Base-by-base conservation (phyloP, 2,329 filamentous ascomycete species). In the Didymosphaeria variabile region DNA sequence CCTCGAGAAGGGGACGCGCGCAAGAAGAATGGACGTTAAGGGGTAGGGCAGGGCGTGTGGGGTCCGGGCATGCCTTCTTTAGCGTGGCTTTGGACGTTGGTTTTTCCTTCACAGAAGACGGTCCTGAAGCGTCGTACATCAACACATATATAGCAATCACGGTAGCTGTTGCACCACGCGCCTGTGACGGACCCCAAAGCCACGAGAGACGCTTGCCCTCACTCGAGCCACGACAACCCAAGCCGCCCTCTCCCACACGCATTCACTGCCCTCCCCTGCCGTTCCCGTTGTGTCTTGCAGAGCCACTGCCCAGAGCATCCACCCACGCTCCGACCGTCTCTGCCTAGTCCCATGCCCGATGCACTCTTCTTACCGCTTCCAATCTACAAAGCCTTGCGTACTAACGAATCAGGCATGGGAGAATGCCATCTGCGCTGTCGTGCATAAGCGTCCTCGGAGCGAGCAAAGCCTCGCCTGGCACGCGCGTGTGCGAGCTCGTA, bases 331-430 rank as follows among this genome's bases (percentile, higher is more conserved):
- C 55, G 50, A 26, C 50, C 54, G 54, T 52, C 36, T 55, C 50
- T 29, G 57, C 26, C 50, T 55, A 49, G 31, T 42, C n/a, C 47
- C 47, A 29, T 36, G 47, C 46, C 36, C 38, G 32, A 36, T 12
- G 57, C 47, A 65, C 63, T 67, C 64, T 68, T 58, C 44, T 66
- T 67, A 60, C 66, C 59, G 62, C 63, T 68, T 53, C 60, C 29
- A 63, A 62, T 59, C 61, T 68, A 45, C 60, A 40, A 62, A 62
- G 58, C 63, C 57, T 63, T 57, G 23, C 34, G 19, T 23, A 12
- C 31, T 44, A 23, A 51, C 67, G 55, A 69, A 67, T 67, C 53
- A 62, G 29, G 52, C 26, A 26, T 17, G 32, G 2, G 29, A 51
- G 21, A 8, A 36, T 32, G 45, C 13, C 19, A 15, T 38, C 50